Evolutionary conservation across 768 basidiomycete genomes (phyloP), one percentile per base, ranked within the genome.

Genomic region (Macrocybe gigantea): DNA sequence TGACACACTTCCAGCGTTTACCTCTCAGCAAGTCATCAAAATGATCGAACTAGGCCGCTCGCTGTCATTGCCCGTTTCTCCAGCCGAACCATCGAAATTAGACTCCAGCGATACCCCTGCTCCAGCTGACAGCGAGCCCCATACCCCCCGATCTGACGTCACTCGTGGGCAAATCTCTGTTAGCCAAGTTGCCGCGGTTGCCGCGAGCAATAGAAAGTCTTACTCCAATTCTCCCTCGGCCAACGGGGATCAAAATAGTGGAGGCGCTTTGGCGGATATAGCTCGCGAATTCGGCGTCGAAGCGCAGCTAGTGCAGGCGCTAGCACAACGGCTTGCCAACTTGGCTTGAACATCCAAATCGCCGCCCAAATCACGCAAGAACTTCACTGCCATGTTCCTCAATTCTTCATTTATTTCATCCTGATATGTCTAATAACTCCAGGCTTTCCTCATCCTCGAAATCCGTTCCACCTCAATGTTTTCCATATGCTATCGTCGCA

Each of bases 241-340:
- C 29, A 49, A 56, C 41, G 5, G 32, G 10, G 5, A 44, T 32
- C 8, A 12, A 31, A 12, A 22, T 12, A 31, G 51, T 41, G 51
- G n/a, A 42, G 57, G 53, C 44, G 48, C 72, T 58, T 46, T 80
- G 60, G 72, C 72, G 40, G 73, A 75, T 15, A 72, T 88, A n/a
- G 85, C 86, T 15, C 73, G 72, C 54, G 86, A 88, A 61, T 87
- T 87, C 51, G 85, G 85, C n/a, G 72, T 88, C 14, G 81, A 85
- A 46, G 69, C 85, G 32, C 73, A 80, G 38, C 60, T 87, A 29
- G 78, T 88, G 39, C 77, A 85, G 57, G 82, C 82, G 3, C 73
- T 87, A 39, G 80, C 77, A 36, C 80, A 83, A 51, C 74, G 84
- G 43, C 68, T 87, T 35, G 62, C 64, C 37, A 58, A 54, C 7